Percentiles rank a stretch among this genome's conserved stretches.
Conservation (phyloP, 2,329 filamentous ascomycete genomes). For the Scorias spongiosa region DNA sequence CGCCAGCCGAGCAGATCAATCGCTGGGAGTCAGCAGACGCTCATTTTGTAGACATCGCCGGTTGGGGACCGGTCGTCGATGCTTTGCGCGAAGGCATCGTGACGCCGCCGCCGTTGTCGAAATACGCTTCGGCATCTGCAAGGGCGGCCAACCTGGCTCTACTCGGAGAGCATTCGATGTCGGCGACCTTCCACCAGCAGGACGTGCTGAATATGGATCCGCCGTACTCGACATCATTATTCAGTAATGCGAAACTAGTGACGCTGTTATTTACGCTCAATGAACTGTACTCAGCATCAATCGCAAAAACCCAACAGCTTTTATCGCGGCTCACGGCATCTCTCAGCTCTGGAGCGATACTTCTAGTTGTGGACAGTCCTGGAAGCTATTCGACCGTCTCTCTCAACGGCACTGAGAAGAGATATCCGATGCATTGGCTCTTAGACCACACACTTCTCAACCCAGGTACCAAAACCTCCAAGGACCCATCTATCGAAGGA, state of each 20-base stretch:
- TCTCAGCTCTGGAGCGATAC: slow-evolving; percentile 44
- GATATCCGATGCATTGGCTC: slow-evolving; percentile 89
- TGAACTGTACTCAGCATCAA: slow-evolving; percentile 71
- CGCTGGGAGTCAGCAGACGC: slow-evolving; percentile 24
- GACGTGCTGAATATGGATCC: slow-evolving; percentile 34
- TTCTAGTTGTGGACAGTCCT: slow-evolving; percentile 83
- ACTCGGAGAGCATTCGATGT: slow-evolving; percentile 15
- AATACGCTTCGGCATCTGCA: slow-evolving; percentile 32
- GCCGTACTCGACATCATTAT: slow-evolving; percentile 19
- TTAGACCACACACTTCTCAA: slow-evolving; percentile 63
- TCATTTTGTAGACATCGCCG: slow-evolving; percentile 64
- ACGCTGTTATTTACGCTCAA: slow-evolving; percentile 92
- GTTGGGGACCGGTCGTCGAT: slow-evolving; percentile 52
- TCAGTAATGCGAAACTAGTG: slow-evolving; percentile 35
- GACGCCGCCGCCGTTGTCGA: slow-evolving; percentile 30
- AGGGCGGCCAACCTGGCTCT: slow-evolving; percentile 27
- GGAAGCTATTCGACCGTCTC: slow-evolving; percentile 80
- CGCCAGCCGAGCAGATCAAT: slow-evolving; percentile 8
- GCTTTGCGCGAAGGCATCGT: slow-evolving; percentile 44
- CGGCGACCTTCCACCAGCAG: slow-evolving; percentile 30
- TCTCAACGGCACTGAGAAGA: slow-evolving; percentile 40
- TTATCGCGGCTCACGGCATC: slow-evolving; percentile 51
- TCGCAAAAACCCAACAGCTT: slow-evolving; percentile 61
- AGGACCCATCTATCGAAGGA: slow-evolving; percentile 4
- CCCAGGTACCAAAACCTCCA: slow-evolving; percentile 4